Conservation (phyloP, 306 rosid genomes). For the Fragaria nilgerrensis region DNA sequence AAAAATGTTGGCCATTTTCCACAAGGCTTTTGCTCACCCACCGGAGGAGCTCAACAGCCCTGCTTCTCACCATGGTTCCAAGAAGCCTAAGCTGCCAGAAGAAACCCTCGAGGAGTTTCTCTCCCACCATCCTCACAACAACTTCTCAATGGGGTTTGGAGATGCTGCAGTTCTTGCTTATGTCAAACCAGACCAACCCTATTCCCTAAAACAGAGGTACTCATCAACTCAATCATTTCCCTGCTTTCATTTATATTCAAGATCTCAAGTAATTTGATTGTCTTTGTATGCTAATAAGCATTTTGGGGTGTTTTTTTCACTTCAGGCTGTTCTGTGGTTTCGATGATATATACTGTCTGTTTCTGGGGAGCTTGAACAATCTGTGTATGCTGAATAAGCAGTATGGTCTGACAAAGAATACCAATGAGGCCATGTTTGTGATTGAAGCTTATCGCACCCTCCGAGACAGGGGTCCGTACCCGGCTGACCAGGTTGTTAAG, state of each 20-base stretch:
- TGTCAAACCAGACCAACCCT: constrained; percentile 50
- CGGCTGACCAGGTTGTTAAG: constrained; percentile 93
- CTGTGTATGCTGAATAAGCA: constrained; percentile 56
- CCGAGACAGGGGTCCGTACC: constrained; percentile 92
- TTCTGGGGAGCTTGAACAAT: constrained; percentile 84
- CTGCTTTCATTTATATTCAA: neutral
- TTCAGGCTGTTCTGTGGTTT: constrained; percentile 80
- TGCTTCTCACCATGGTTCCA: constrained; percentile 64
- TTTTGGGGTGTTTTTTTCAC: neutral
- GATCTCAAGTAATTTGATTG: neutral
- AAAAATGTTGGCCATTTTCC: constrained; percentile 85
- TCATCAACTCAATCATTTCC: neutral
- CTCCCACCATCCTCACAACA: constrained; percentile 59
- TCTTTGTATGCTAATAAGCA: neutral
- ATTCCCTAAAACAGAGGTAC: constrained; percentile 59
- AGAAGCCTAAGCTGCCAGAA: constrained; percentile 74
- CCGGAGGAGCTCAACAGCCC: constrained; percentile 96
- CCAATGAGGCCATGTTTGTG: constrained; percentile 82
- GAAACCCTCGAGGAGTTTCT: constrained; percentile 78
- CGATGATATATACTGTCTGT: constrained; percentile 83
- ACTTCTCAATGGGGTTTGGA: constrained; percentile 71
- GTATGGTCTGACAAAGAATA: constrained; percentile 68
- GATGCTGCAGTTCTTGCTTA: constrained; percentile 82
- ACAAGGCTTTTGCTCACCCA: constrained; percentile 84
- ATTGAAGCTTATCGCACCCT: constrained; percentile 91